Base-by-base conservation (phyloP, 1,139 yeast genomes). In the Sugiyamaella paludigena region DNA sequence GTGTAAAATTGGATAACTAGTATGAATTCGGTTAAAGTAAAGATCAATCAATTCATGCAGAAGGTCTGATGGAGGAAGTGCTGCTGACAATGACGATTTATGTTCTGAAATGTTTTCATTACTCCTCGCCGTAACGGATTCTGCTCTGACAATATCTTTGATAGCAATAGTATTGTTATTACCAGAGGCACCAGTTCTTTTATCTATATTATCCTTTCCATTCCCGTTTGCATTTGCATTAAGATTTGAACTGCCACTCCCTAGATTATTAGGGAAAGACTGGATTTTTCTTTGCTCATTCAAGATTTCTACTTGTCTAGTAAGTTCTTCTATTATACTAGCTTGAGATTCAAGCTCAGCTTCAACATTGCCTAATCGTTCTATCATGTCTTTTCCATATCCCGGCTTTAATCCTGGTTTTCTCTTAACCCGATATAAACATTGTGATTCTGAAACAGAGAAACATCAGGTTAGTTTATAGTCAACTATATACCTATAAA, bases 381-480 rank as follows among this genome's bases (percentile, higher is more conserved):
- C 54, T 11, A 44, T 43, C 35, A 57, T 52, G 37, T 52, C 51
- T 40, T 54, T 57, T 7, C 61, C 61, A 40, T 52, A 58, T 24
- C 61, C 61, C 1, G 55, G 55, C 30, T 53, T 51, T 32, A 58
- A 46, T 7, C 61, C 61, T 1, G 61, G 61, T 34, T 56, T 58
- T 37, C 50, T 47, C 39, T 56, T 58, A 12, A 45, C 48, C 13
- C 47, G 43, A 33, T 58, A 58, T 2, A 50, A 46, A 36, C 61
- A 58, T 28, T 55, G 55, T 11, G 45, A 33, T 30, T 42, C 58
- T 56, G 13, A 24, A n/a, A 19, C 24, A 19, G 24, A 19, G 5
- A 19, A 5, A 19, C 5, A 19, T 19, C 24, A 19, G 5, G 24
- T 19, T 19, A 19, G 24, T 19, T 19, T 5, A 19, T 19, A 19